A percentile compares a stretch with the other conserved stretches of the same genome.
Conservation (phyloP, 352 stramenopile species). For the Phytophthora tubulina region DNA sequence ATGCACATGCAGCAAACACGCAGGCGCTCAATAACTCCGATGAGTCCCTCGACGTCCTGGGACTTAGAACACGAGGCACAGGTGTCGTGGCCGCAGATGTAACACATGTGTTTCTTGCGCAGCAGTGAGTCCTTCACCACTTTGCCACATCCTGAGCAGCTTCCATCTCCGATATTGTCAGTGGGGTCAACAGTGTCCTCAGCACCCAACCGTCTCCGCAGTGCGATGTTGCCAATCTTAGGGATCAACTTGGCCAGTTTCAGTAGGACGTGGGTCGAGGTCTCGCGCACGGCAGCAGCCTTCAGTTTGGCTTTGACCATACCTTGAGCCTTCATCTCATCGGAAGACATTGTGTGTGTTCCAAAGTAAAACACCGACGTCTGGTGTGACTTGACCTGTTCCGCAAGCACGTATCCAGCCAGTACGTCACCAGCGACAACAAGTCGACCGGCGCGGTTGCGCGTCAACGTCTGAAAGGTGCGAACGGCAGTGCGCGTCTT, state of each 20-base stretch:
- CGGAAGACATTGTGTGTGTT: constrained; percentile 9
- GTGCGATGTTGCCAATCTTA: constrained; percentile 44
- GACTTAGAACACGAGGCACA: constrained; percentile 48
- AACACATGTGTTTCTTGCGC: constrained; percentile 49
- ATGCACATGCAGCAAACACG: constrained; percentile 58
- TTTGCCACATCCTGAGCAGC: constrained; percentile 45
- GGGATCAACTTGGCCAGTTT: constrained; percentile 46
- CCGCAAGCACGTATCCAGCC: constrained; percentile 38
- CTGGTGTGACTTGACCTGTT: constrained; percentile 34
- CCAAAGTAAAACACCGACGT: constrained; percentile 53
- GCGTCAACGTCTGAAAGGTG: constrained; percentile 35
- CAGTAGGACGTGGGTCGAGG: constrained; percentile 33
- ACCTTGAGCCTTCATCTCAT: constrained; percentile 19
- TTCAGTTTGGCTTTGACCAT: constrained; percentile 38
- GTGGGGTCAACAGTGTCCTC: constrained; percentile 28
- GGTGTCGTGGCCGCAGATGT: constrained; percentile 49
- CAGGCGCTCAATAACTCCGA: constrained; percentile 49
- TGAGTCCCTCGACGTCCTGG: constrained; percentile 52
- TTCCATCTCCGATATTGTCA: constrained; percentile 24
- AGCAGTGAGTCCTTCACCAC: constrained; percentile 42
- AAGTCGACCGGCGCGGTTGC: constrained; percentile 37
- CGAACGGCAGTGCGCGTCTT: constrained; percentile 38
- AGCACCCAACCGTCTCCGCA: constrained; percentile 41
- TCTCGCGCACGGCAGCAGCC: constrained; percentile 26
- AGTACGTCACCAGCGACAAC: constrained; percentile 37